Conservation (phyloP, 2,329 filamentous ascomycete species). For the Fusarium mundagurra region DNA sequence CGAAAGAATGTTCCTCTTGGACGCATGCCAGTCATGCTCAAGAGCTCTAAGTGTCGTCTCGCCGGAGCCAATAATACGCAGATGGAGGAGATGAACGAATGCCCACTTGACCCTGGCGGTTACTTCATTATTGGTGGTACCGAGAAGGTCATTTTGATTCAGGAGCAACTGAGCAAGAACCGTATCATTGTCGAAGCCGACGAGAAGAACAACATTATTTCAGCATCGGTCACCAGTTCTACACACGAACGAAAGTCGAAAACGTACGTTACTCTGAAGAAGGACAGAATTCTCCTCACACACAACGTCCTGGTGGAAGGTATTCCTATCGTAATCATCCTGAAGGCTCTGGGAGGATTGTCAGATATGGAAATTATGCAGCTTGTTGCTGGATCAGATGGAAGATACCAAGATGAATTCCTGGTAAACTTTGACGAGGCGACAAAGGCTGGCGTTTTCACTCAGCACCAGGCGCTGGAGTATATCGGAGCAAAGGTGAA, state of each 20-base stretch:
- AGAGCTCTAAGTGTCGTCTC: constrained; percentile 92
- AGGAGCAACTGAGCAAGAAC: constrained; percentile 99
- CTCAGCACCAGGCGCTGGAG: constrained; percentile 94
- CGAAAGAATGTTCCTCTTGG: constrained; percentile 84
- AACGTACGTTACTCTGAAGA: constrained; percentile 94
- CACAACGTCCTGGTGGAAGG: constrained; percentile 95
- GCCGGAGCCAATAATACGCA: constrained; percentile 83
- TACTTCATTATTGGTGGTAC: constrained; percentile 99
- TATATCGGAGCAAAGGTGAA: constrained; percentile 89
- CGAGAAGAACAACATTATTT: constrained; percentile 90
- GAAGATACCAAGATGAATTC: constrained; percentile 92
- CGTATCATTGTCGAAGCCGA: constrained; percentile 96
- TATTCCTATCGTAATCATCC: constrained; percentile 91
- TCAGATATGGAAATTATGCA: constrained; percentile 96
- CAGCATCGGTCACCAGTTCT: constrained; percentile 96
- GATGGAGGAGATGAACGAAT: constrained; percentile 95
- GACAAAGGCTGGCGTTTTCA: constrained; percentile 83
- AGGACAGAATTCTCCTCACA: constrained; percentile 86
- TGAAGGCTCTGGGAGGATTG: constrained; percentile 93
- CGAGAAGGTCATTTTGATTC: constrained; percentile 97
- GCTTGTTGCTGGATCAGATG: constrained; percentile 87
- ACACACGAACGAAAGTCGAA: constrained; percentile 98
- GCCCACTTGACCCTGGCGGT: constrained; percentile 92
- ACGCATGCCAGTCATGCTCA: constrained; percentile 95
- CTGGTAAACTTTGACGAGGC: constrained; percentile 95